Conservation (phyloP, 1,139 yeast genomes). For the Nadsonia starkeyi-henricii region DNA sequence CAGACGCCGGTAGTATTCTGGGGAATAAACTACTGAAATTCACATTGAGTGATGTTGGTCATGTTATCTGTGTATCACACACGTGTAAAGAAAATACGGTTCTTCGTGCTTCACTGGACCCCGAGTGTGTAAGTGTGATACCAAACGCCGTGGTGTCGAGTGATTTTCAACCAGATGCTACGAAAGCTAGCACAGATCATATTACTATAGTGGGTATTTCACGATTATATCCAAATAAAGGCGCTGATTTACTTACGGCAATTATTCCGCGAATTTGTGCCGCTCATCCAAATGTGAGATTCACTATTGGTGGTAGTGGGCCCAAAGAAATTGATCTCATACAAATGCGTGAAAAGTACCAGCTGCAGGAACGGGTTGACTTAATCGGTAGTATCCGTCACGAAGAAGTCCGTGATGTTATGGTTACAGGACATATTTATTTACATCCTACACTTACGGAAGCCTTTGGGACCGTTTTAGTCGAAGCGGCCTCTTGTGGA, state of each 20-base stretch:
- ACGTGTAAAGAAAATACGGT: constrained; percentile 96
- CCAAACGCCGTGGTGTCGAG: constrained; percentile 89
- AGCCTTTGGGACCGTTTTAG: constrained; percentile 94
- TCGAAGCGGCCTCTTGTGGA: constrained; percentile 97
- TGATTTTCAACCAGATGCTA: constrained; percentile 55
- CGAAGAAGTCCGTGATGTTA: constrained; percentile 83
- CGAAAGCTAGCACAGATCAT: constrained; percentile 18
- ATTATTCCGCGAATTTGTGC: constrained; percentile 75
- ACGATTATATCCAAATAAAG: constrained; percentile 88
- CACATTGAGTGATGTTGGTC: constrained; percentile 75
- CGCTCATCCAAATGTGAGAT: constrained; percentile 49
- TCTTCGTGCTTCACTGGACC: constrained; percentile 70
- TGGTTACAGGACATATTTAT: constrained; percentile 89
- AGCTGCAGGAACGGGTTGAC: constrained; percentile 77
- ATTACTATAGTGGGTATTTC: constrained; percentile 87
- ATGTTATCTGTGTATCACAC: constrained; percentile 89
- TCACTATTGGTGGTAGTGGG: constrained; percentile 91
- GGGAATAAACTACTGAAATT: constrained; percentile 81
- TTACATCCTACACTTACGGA: constrained; percentile 90
- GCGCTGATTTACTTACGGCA: constrained; percentile 78
- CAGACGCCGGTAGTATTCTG: constrained; percentile 67
- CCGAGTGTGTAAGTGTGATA: constrained; percentile 68
- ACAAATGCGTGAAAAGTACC: constrained; percentile 82
- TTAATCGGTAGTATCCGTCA: constrained; percentile 81
- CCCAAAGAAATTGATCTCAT: constrained; percentile 89